Conservation (phyloP, 1,284 basidiomycete species). For the Heimioporus punctisporus region DNA sequence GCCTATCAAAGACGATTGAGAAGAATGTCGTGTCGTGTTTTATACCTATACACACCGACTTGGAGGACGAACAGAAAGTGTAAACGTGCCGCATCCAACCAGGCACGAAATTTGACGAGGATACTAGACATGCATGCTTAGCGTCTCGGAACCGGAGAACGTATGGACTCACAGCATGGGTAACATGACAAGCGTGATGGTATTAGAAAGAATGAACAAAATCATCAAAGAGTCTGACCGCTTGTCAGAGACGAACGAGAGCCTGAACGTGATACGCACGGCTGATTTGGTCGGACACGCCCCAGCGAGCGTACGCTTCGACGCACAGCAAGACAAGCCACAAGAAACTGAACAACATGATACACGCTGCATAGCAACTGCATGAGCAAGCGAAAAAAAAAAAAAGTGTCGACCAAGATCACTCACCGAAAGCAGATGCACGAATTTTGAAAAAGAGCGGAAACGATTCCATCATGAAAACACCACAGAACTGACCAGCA, state of each 20-base stretch:
- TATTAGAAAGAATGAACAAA: constrained; percentile 48
- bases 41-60: constrained; percentile 39
- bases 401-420: neutral
- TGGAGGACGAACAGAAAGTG: constrained; percentile 51
- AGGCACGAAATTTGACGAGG: constrained; percentile 51
- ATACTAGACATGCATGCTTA: constrained; percentile 39
- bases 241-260: neutral
- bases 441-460: constrained; percentile 44
- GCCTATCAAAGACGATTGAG: constrained; percentile 35
- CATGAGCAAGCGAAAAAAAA: neutral
- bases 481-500: constrained; percentile 17
- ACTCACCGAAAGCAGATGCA: constrained; percentile 43
- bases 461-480: constrained; percentile 35
- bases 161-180: constrained; percentile 50
- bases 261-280: constrained; percentile 33
- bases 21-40: neutral
- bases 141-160: neutral
- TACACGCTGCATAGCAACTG: constrained; percentile 34
- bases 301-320: constrained; percentile 42
- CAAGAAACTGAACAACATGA: constrained; percentile 40
- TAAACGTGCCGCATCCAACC: constrained; percentile 59
- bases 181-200: constrained; percentile 49
- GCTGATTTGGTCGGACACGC: constrained; percentile 37
- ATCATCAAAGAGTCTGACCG: constrained; percentile 42
- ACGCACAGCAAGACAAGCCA: constrained; percentile 46